phyloP scores from a whole-genome alignment of 2,329 filamentous ascomycete genomes.

The Cadophora luteo-olivacea region DNA sequence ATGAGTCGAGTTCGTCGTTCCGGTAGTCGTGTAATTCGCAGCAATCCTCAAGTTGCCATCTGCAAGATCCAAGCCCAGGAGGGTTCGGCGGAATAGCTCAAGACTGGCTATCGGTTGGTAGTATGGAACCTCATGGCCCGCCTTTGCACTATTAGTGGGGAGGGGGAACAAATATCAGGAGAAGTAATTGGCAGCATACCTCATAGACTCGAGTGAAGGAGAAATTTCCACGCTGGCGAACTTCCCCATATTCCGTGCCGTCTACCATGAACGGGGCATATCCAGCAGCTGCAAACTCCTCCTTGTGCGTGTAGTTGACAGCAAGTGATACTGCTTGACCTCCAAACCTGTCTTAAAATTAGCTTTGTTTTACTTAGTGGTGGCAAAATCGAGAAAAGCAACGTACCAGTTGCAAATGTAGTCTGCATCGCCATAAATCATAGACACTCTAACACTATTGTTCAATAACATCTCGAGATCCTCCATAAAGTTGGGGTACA shows the following conservation, averaged over 20 bases:
- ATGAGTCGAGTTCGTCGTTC: constrained; percentile 34
- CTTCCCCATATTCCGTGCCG: constrained; percentile 59
- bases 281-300: constrained; percentile 58
- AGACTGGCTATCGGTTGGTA: constrained; percentile 40
- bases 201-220: constrained; percentile 41
- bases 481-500: constrained; percentile 63
- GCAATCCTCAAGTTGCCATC: constrained; percentile 49
- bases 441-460: constrained; percentile 55
- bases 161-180: background rate
- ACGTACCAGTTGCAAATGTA: constrained; percentile 38
- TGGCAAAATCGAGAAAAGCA: background rate
- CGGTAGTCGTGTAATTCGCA: constrained; percentile 34
- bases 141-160: constrained; percentile 6
- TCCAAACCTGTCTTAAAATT: constrained; percentile 49
- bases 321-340: constrained; percentile 63
- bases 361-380: background rate
- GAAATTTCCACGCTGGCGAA: constrained; percentile 63
- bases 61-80: constrained; percentile 45
- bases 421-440: constrained; percentile 62
- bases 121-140: constrained; percentile 37
- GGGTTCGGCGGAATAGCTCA: constrained; percentile 41
- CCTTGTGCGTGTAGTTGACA: constrained; percentile 51
- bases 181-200: constrained; percentile 19
- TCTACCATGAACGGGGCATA: constrained; percentile 64
- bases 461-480: constrained; percentile 54